Base-by-base conservation (phyloP, 495 filamentous ascomycete species). In the Xylaria cubensis region DNA sequence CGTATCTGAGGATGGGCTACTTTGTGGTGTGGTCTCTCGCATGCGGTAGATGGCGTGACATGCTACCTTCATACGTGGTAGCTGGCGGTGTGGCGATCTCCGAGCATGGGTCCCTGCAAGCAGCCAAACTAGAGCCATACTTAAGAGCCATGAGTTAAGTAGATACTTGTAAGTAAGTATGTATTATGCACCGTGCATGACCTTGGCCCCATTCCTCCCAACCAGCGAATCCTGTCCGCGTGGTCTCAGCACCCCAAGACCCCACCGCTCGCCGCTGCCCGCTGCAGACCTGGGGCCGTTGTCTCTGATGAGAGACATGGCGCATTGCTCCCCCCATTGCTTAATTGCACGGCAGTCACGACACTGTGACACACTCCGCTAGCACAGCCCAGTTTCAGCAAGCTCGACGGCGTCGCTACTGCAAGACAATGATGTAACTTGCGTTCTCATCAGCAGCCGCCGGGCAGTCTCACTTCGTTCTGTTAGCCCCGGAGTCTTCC, bases 81-180 rank as follows among this genome's bases (percentile, higher is more conserved):
- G 64, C 74, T 70, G 74, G 77, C 77, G 77, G 77, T 79, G 77
- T 79, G 74, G 73, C 76, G 76, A 77, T 79, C 76, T 64, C 59
- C 19, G 73, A 21, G 58, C 69, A 65, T 39, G 4, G 8, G 13
- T 48, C 70, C 56, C 56, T 75, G 73, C 51, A 69, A 19, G 62
- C 29, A 74, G 66, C 53, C 51, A 6, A 12, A 46, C 44, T 21
- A 44, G 26, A 39, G 41, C 36, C 56, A 62, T 36, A 34, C 32
- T n/a, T n/a, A 29, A 29, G 26, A 29, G 26, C 26, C 26, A 29
- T 2, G 26, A 29, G 26, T 29, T 29, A 29, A 29, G 26, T 29
- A 29, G 26, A 2, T 29, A 29, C 26, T 29, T 29, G 26, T 29
- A 29, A 2, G 26, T 29, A 8, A 6, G 6, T 36, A 41, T 69